These are phyloP conservation scores for Penicillium ochrochloron DNA, from an alignment of 495 filamentous ascomycete genomes.

Conservation along the genomic window DNA sequence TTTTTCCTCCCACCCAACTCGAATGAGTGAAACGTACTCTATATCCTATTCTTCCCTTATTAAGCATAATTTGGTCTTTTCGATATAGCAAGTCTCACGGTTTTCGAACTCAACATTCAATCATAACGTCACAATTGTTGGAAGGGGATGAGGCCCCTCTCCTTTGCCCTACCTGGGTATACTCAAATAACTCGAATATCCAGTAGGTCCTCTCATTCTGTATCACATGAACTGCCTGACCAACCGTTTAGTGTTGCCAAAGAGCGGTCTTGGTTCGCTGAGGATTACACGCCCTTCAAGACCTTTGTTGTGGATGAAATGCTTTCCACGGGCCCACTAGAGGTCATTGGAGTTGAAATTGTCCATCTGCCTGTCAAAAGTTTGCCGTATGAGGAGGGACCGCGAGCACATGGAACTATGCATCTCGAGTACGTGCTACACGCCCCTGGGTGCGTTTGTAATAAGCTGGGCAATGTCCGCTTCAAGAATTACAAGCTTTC, in stretches of 20 bases:
- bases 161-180: background rate
- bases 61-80: background rate
- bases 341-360: background rate
- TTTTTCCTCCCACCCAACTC: too few species aligned
- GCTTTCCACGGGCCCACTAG: background rate
- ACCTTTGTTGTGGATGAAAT: background rate
- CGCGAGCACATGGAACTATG: too few species aligned
- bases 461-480: too few species aligned
- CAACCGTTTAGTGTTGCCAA: background rate
- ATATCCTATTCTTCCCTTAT: background rate
- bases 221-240: background rate
- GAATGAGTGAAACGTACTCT: too few species aligned
- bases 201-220: background rate
- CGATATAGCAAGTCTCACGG: too few species aligned
- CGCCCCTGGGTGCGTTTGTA: too few species aligned
- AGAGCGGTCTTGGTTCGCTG: background rate
- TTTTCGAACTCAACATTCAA: background rate
- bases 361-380: background rate
- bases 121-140: background rate
- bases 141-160: background rate
- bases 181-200: background rate
- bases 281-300: background rate
- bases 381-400: too few species aligned
- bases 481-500: too few species aligned
- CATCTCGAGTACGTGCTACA: too few species aligned